These are phyloP conservation scores for Parachaetomium inaequale DNA, from an alignment of 495 filamentous ascomycete species.

Conservation along the genomic window DNA sequence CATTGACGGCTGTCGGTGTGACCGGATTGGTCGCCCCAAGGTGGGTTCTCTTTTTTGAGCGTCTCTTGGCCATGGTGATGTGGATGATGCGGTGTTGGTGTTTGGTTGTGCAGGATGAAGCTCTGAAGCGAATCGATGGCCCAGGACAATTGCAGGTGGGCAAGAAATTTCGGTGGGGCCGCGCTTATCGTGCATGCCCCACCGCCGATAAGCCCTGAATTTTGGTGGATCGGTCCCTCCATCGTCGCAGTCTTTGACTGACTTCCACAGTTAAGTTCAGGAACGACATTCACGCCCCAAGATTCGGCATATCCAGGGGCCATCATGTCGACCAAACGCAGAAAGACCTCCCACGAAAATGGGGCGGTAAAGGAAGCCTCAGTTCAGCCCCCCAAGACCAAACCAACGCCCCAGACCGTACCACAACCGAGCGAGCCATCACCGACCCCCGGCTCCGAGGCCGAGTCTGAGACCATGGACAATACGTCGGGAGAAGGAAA, in stretches of 20 bases:
- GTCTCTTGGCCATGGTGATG: slow-evolving; percentile 67
- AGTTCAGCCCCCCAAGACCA: slow-evolving; percentile 10
- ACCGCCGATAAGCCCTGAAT: slow-evolving; percentile 28
- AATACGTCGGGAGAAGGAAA: slow-evolving; percentile 19
- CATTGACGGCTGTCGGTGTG: slow-evolving; percentile 32
- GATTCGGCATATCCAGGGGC: background rate
- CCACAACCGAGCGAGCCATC: slow-evolving; percentile 9
- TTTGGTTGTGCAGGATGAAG: slow-evolving; percentile 7
- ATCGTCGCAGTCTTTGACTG: slow-evolving; percentile 2
- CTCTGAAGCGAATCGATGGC: slow-evolving; percentile 13
- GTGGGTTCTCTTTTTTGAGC: slow-evolving; percentile 89
- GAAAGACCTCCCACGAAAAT: slow-evolving; percentile 23
- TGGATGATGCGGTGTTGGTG: slow-evolving; percentile 14
- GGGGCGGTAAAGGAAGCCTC: slow-evolving; percentile 6
- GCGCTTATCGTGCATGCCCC: slow-evolving; percentile 30
- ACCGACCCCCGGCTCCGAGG: slow-evolving; percentile 14
- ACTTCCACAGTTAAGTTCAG: background rate
- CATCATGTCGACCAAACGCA: slow-evolving; percentile 31
- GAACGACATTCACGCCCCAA: background rate
- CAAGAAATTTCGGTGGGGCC: slow-evolving; percentile 36
- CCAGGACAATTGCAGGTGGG: background rate
- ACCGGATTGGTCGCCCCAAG: slow-evolving; percentile 61
- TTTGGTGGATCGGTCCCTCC: slow-evolving; percentile 14
- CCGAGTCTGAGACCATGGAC: slow-evolving; percentile 27
- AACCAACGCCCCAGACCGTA: background rate